phyloP scores from a whole-genome alignment of 2,329 filamentous ascomycete species.

The Aspergillus neotritici region DNA sequence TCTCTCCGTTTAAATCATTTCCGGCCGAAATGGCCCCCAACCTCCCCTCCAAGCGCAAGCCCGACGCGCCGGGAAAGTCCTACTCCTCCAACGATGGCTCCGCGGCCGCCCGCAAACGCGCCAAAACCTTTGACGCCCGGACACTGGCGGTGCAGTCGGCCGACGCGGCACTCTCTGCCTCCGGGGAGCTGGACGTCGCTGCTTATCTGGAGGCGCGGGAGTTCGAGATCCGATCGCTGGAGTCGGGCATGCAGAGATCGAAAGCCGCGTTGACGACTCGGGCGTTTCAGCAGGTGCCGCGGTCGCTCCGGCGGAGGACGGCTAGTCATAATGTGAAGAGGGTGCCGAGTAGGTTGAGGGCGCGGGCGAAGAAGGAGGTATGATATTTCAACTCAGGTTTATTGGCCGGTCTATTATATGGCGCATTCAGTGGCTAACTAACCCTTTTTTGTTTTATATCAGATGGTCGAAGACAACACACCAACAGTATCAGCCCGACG shows the following conservation, averaged over 20 bases:
- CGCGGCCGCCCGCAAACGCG: constrained; percentile 36
- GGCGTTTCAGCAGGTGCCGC: constrained; percentile 86
- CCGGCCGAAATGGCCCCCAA: constrained; percentile 29
- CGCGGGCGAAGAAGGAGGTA: constrained; percentile 60
- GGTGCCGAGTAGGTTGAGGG: constrained; percentile 71
- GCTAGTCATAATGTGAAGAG: constrained; percentile 93
- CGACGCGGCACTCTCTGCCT: constrained; percentile 47
- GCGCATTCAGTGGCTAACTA: neutral
- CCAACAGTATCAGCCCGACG: constrained; percentile 62
- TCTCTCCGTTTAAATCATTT: neutral
- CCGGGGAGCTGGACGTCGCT: constrained; percentile 77
- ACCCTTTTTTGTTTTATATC: constrained; percentile 18
- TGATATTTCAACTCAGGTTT: constrained; percentile 6
- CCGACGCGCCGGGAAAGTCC: constrained; percentile 12
- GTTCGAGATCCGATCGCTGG: constrained; percentile 81
- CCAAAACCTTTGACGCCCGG: constrained; percentile 40
- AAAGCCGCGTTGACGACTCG: constrained; percentile 60
- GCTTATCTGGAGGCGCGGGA: constrained; percentile 79
- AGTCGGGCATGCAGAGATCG: constrained; percentile 72
- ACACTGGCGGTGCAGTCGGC: constrained; percentile 41
- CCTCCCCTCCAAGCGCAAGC: constrained; percentile 30
- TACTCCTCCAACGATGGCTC: constrained; percentile 12
- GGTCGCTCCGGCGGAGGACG: constrained; percentile 75
- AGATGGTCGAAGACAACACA: constrained; percentile 89
- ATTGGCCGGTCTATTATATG: neutral